A percentile compares a stretch with the other conserved stretches of the same genome.
phyloP scores from a whole-genome alignment of 108 stramenopile genomes.

The Epipyxis sp. region DNA sequence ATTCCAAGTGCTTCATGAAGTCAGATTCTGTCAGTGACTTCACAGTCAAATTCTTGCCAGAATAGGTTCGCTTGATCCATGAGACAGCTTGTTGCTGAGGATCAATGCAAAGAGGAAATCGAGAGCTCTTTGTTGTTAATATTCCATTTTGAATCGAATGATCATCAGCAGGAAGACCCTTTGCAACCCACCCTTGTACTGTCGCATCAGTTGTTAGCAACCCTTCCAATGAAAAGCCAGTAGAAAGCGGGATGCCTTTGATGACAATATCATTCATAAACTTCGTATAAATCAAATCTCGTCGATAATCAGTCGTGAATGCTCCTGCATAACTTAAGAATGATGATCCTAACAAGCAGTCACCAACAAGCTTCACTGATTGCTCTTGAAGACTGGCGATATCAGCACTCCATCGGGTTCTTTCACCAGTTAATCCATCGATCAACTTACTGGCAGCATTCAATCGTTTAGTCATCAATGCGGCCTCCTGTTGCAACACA shows the following conservation, averaged over 20 bases:
- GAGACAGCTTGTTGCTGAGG: slow-evolving; percentile 68
- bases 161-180: slow-evolving; percentile 67
- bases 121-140: slow-evolving; percentile 59
- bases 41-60: slow-evolving; percentile 56
- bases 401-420: slow-evolving; percentile 61
- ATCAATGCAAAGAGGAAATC: slow-evolving; percentile 69
- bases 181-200: slow-evolving; percentile 62
- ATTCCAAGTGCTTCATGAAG: slow-evolving; percentile 71
- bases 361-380: slow-evolving; percentile 56
- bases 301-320: slow-evolving; percentile 63
- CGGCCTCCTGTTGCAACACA: slow-evolving; percentile 59
- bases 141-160: slow-evolving; percentile 68
- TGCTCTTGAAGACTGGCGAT: slow-evolving; percentile 47
- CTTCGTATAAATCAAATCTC: slow-evolving; percentile 39
- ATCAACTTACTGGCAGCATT: slow-evolving; percentile 63
- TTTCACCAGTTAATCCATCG: slow-evolving; percentile 60
- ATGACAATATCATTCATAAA: slow-evolving; percentile 47
- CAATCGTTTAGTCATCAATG: slow-evolving; percentile 64
- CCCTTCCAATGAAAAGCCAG: slow-evolving; percentile 50
- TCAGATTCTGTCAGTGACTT: slow-evolving; percentile 62
- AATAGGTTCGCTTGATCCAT: slow-evolving; percentile 68
- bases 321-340: slow-evolving; percentile 66
- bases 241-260: slow-evolving; percentile 54
- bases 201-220: slow-evolving; percentile 63
- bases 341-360: slow-evolving; percentile 58